Conservation (phyloP, 2,329 filamentous ascomycete species). For the Colletotrichum shisoi region DNA sequence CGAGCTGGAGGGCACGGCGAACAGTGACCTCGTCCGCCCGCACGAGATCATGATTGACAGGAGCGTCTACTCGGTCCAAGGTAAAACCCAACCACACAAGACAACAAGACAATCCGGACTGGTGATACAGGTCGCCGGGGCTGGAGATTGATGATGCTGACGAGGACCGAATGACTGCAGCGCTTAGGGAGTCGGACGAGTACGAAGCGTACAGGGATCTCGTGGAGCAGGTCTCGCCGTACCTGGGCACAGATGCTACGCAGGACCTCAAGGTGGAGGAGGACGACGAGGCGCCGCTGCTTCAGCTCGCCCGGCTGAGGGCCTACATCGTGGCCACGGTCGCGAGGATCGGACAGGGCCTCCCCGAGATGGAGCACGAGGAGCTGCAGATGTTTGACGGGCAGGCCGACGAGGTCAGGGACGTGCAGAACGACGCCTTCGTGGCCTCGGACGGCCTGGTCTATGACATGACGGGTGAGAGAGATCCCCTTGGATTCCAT, state of each 20-base stretch:
- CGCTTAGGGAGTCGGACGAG: constrained; percentile 9
- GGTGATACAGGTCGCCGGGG: background rate
- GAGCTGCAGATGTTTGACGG: constrained; percentile 22
- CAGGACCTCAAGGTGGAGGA: constrained; percentile 1
- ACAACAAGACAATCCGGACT: no score
- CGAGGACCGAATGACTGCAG: background rate
- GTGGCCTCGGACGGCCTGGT: constrained; percentile 25
- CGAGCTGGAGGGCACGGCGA: background rate
- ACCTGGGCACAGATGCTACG: constrained; percentile 23
- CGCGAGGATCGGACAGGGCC: background rate
- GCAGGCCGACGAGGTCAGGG: background rate
- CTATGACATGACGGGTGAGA: constrained; percentile 39
- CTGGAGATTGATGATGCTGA: background rate
- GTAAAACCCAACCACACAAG: background rate
- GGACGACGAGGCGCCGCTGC: constrained; percentile 8
- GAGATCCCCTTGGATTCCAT: background rate
- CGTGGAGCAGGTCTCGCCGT: background rate
- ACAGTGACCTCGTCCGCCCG: background rate
- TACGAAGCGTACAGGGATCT: background rate
- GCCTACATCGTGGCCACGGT: constrained; percentile 17
- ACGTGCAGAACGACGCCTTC: constrained; percentile 16
- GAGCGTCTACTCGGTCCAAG: constrained; percentile 11
- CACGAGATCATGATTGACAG: constrained; percentile 22
- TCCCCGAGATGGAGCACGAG: background rate
- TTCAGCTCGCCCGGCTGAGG: background rate